Evolutionary conservation across 169 alveolate species (phyloP).

Genomic region (Plasmodium yoelii): DNA sequence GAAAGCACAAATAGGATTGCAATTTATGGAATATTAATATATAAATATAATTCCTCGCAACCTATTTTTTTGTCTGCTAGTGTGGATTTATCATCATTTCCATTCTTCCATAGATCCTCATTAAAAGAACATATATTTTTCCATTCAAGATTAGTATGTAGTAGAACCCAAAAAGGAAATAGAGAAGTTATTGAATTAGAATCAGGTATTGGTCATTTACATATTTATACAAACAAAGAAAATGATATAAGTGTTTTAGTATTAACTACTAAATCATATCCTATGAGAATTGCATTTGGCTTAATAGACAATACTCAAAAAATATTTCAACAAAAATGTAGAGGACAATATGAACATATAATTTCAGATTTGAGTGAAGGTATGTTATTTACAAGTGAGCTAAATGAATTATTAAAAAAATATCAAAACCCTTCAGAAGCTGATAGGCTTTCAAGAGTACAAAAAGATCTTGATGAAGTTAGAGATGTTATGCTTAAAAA

Average conservation of each 20-base stretch:
- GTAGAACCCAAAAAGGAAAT: conserved; percentile 89
- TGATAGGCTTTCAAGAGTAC: conserved; percentile 92
- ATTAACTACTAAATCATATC: conserved; percentile 84
- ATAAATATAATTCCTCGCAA: conserved; percentile 40
- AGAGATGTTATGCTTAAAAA: conserved; percentile 85
- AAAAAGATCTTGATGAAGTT: conserved; percentile 94
- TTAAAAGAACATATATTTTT: conserved; percentile 86
- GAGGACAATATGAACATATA: conserved; percentile 21
- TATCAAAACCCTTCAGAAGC: conserved; percentile 95
- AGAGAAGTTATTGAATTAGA: conserved; percentile 91
- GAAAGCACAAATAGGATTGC: conserved; percentile 62
- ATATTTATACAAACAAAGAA: conserved; percentile 64
- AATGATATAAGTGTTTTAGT: conserved; percentile 75
- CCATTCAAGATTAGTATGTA: conserved; percentile 86
- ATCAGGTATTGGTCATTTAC: conserved; percentile 87
- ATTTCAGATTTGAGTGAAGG: conserved; percentile 82
- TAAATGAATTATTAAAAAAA: conserved; percentile 87
- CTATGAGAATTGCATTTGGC: conserved; percentile 89
- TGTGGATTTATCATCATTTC: conserved; percentile 70
- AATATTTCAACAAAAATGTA: conserved; percentile 32
- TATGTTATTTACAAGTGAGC: conserved; percentile 81
- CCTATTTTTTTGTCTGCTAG: conserved; percentile 59
- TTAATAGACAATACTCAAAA: conserved; percentile 77
- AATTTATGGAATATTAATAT: conserved; percentile 43
- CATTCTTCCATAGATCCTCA: conserved; percentile 85